Conservation (phyloP, 2,329 filamentous ascomycete genomes). For the Cryoendolithus antarcticus region DNA sequence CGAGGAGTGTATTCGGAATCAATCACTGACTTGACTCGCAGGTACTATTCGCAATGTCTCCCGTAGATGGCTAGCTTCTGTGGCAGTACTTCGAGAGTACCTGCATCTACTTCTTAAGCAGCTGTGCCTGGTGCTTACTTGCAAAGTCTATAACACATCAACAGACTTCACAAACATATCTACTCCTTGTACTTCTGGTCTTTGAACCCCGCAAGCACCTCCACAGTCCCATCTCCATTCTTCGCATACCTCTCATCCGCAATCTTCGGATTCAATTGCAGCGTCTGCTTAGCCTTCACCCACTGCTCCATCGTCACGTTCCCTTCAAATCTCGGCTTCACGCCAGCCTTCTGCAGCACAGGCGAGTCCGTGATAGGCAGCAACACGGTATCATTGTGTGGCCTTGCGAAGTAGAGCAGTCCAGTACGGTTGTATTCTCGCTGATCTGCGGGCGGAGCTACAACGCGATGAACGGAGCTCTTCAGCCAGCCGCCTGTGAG, state of each 20-base stretch:
- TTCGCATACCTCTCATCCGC: neutral
- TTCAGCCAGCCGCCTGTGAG: constrained; percentile 33
- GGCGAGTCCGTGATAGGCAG: constrained; percentile 27
- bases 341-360: constrained; percentile 22
- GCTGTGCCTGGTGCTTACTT: no score
- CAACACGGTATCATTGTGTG: constrained; percentile 25
- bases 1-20: no score
- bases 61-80: no score
- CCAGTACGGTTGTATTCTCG: constrained; percentile 31
- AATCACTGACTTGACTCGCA: no score
- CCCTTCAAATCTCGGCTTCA: constrained; percentile 20
- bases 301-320: constrained; percentile 34
- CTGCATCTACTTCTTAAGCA: no score
- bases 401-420: constrained; percentile 29
- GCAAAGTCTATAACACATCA: no score
- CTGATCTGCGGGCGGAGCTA: constrained; percentile 37
- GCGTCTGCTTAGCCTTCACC: constrained; percentile 24
- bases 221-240: neutral
- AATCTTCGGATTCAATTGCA: constrained; percentile 13
- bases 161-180: neutral
- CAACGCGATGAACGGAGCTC: constrained; percentile 37
- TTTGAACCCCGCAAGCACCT: neutral
- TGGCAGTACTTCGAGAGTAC: no score
- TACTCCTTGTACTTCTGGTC: neutral
- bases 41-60: no score